phyloP scores from a whole-genome alignment of 2,329 filamentous ascomycete genomes.

The Acarospora socialis region DNA sequence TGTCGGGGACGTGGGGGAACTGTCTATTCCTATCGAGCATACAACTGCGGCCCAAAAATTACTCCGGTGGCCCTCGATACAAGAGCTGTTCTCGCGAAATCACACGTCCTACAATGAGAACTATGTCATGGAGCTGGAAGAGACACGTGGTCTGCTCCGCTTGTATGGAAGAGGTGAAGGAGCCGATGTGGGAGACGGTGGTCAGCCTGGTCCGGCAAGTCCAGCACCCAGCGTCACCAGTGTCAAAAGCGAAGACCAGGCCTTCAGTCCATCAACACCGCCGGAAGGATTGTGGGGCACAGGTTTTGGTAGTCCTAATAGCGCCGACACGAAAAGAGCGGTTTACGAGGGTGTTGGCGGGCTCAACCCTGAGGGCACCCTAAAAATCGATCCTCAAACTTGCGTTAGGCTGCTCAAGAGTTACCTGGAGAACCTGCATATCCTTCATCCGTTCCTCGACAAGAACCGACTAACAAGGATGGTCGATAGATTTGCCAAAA shows the following conservation, averaged over 20 bases:
- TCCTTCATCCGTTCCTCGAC: constrained; percentile 50
- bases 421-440: constrained; percentile 47
- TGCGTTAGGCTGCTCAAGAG: constrained; percentile 37
- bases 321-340: constrained; percentile 14
- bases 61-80: constrained; percentile 56
- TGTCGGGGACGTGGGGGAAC: constrained; percentile 38
- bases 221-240: constrained; percentile 27
- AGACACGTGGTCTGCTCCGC: constrained; percentile 57
- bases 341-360: constrained; percentile 27
- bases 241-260: constrained; percentile 11
- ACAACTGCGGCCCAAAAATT: constrained; percentile 80
- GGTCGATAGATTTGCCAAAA: constrained; percentile 36
- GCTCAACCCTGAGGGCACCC: constrained; percentile 33
- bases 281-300: constrained; percentile 38
- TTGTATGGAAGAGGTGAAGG: constrained; percentile 71
- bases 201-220: constrained; percentile 16
- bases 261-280: constrained; percentile 24
- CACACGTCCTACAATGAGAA: constrained; percentile 44
- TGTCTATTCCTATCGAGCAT: constrained; percentile 69
- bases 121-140: constrained; percentile 65
- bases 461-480: constrained; percentile 36
- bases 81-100: constrained; percentile 44
- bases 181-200: constrained; percentile 33
- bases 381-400: constrained; percentile 39
- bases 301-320: constrained; percentile 24